Evolutionary conservation across 768 basidiomycete species (phyloP).

Genomic region (Roridomyces roridus): DNA sequence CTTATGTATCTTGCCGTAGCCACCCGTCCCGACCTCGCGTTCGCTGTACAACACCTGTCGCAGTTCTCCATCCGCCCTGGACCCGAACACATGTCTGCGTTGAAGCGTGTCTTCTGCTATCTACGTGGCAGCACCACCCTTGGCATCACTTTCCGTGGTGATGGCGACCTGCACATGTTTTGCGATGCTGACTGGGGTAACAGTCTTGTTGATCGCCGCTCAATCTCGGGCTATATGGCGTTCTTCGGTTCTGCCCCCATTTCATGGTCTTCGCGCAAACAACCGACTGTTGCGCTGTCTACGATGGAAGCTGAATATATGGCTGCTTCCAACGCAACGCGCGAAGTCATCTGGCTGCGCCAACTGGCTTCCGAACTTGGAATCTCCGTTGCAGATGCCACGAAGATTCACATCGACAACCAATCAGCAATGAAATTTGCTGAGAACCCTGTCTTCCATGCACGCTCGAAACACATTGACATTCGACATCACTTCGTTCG

Average conservation of each 20-base stretch:
- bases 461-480: background rate
- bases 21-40: slow-evolving; percentile 41
- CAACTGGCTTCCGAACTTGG: background rate
- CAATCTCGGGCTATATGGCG: slow-evolving; percentile 28
- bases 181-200: slow-evolving; percentile 28
- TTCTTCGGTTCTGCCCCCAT: background rate
- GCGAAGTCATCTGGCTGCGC: background rate
- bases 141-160: slow-evolving; percentile 13
- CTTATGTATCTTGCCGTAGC: slow-evolving; percentile 37
- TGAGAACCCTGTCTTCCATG: background rate
- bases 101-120: slow-evolving; percentile 43
- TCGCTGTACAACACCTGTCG: slow-evolving; percentile 31
- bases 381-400: background rate
- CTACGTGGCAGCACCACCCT: slow-evolving; percentile 29
- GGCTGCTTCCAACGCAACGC: background rate
- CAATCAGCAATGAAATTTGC: background rate
- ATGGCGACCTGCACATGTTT: slow-evolving; percentile 1
- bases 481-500: no score
- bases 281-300: no score
- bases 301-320: background rate
- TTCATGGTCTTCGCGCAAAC: background rate
- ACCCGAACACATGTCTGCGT: slow-evolving; percentile 37
- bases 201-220: slow-evolving; percentile 23
- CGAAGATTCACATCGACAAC: background rate
- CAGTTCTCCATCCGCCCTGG: slow-evolving; percentile 36